These are phyloP conservation scores for Coemansia sp. DNA, from an alignment of 371 early-diverging fungal species.

Conservation along the genomic window DNA sequence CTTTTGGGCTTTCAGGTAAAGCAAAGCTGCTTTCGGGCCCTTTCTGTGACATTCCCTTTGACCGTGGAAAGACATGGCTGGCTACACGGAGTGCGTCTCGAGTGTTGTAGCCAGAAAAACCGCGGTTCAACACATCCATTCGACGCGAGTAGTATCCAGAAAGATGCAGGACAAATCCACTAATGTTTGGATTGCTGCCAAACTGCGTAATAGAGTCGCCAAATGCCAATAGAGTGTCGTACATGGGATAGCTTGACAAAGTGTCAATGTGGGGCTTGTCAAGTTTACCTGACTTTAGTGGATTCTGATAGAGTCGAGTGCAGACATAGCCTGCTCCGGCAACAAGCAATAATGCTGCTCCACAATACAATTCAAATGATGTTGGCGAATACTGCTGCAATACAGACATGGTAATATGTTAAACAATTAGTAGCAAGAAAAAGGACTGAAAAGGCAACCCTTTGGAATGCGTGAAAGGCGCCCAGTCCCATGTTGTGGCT, in stretches of 20 bases:
- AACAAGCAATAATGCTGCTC: background rate
- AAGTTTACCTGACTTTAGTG: background rate
- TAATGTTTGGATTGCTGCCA: conserved; percentile 68
- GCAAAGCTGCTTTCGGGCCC: background rate
- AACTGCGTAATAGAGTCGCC: conserved; percentile 78
- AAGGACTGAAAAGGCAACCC: background rate
- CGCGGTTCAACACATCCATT: conserved; percentile 75
- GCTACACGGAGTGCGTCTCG: conserved; percentile 4
- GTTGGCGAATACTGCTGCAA: background rate
- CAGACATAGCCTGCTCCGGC: background rate
- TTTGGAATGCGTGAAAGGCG: background rate
- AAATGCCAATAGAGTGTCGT: conserved; percentile 54
- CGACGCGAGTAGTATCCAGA: conserved; percentile 61
- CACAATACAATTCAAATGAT: background rate
- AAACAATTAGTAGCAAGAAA: background rate
- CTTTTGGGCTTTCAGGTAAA: conserved; percentile 18
- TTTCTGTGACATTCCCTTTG: background rate
- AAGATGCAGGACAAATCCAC: conserved; percentile 60
- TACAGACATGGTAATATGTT: background rate
- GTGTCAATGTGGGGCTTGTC: background rate
- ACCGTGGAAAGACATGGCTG: conserved; percentile 1
- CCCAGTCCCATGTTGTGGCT: background rate
- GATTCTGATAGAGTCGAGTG: background rate
- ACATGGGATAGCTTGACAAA: conserved; percentile 16
- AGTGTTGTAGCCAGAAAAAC: conserved; percentile 63